Evolutionary conservation across 129 eudicot genomes (phyloP).

Genomic region (Artemisia argyi): DNA sequence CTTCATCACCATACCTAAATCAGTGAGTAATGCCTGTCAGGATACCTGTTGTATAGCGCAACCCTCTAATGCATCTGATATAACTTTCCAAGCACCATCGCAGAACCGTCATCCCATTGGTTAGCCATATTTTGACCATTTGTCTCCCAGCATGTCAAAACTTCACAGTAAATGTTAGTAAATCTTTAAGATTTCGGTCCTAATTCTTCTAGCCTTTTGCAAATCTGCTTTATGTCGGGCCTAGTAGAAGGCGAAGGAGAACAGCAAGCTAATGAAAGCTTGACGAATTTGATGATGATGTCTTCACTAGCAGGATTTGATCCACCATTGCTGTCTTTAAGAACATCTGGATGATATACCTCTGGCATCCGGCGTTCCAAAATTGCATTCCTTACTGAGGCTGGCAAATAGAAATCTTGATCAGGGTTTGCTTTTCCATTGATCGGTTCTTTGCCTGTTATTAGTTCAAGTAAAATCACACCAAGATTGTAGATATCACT

Average conservation of each 20-base stretch:
- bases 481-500: constrained; percentile 86
- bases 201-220: constrained; percentile 70
- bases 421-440: constrained; percentile 47
- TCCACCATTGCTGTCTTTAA: constrained; percentile 36
- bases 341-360: constrained; percentile 65
- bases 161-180: constrained; percentile 20
- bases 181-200: constrained; percentile 32
- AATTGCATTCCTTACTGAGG: constrained; percentile 55
- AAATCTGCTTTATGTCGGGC: constrained; percentile 63
- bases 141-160: constrained; percentile 25
- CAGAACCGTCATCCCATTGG: constrained; percentile 10
- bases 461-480: constrained; percentile 71
- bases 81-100: constrained; percentile 29
- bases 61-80: constrained; percentile 27
- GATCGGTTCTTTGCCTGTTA: constrained; percentile 69
- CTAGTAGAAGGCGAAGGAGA: constrained; percentile 76
- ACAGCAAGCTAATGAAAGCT: constrained; percentile 91
- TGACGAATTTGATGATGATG: constrained; percentile 49
- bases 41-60: constrained; percentile 20
- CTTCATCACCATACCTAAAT: constrained; percentile 10
- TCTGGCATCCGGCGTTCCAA: constrained; percentile 57
- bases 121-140: constrained; percentile 19
- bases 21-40: constrained; percentile 15
- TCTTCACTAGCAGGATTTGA: constrained; percentile 53
- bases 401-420: constrained; percentile 74